Evolutionary conservation across 177 flowering plant genomes (phyloP), one percentile per base, ranked within the genome.

Genomic region (Vitis hybrid): DNA sequence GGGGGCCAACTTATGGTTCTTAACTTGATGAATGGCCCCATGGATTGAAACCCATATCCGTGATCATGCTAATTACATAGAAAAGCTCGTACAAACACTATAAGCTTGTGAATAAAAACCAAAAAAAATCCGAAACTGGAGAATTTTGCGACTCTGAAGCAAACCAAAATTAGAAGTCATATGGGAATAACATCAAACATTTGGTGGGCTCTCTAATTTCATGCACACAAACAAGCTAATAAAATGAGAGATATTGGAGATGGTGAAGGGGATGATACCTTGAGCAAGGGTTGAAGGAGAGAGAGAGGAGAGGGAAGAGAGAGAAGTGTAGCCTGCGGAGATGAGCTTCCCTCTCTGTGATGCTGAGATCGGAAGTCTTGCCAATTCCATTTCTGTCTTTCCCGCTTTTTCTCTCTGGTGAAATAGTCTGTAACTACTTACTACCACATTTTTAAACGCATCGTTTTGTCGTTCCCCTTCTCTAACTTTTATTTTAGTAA

Each of bases 271-370:
- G 48, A 58, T 10, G 31, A 13, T 69, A 89, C 97, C 93, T 70
- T 72, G 85, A 69, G 90, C 90, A 6, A 92, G 84, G 4, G 76
- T 53, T 18, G 81, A 70, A 16, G 90, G 80, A 77, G 90, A 80
- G 70, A 80, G 16, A 5, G 87, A 81, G 66, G 86, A 79, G 51
- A 89, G 84, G 7, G 93, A 81, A 5, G 83, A 69, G 65, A 84
- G 73, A 68, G 86, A 75, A 29, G 87, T 84, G 79, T 89, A 87
- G 73, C 97, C 97, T 1, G 87, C 86, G 2, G 91, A 77, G 10
- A 90, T 77, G 50, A 90, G 80, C 74, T 90, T 92, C 55, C 82
- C 88, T 72, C 87, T 85, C 64, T 76, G 86, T 31, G 94, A 65
- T 39, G 89, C 84, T 18, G 94, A 82, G 2, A 91, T 77, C 3